Conservation (phyloP, 441 rosid species). For the Jatropha multifida region DNA sequence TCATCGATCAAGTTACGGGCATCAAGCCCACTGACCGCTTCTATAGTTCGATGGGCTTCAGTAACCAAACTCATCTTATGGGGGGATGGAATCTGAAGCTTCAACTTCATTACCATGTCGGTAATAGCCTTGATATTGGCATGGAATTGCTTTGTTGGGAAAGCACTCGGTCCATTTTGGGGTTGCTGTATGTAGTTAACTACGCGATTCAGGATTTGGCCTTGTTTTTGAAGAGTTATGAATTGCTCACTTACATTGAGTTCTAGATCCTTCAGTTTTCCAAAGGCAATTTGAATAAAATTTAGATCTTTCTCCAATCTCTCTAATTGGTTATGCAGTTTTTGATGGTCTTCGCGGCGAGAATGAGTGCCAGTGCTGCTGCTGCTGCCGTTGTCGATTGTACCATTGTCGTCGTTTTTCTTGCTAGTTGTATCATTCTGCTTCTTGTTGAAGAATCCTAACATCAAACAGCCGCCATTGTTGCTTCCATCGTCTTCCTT, state of each 20-base stretch:
- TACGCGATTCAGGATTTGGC: not conserved
- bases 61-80: constrained; percentile 10
- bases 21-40: constrained; percentile 4
- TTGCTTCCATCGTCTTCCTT: too few species aligned
- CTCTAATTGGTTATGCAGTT: not conserved
- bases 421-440: too few species aligned
- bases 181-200: not conserved
- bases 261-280: constrained; percentile 8
- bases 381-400: not conserved
- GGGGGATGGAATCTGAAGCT: constrained; percentile 35
- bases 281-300: constrained; percentile 8
- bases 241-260: constrained; percentile 7
- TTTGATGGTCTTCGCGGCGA: not conserved
- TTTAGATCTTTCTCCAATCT: constrained; percentile 8
- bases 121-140: constrained; percentile 27
- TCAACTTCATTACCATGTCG: constrained; percentile 36
- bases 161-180: not conserved
- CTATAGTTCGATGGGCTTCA: constrained; percentile 6
- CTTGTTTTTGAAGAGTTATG: not conserved
- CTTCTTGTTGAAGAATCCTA: too few species aligned
- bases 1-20: not conserved
- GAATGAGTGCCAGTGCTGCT: not conserved
- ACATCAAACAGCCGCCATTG: too few species aligned
- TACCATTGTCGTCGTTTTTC: not conserved
- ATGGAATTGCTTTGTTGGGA: constrained; percentile 3